Evolutionary conservation across 768 basidiomycete species (phyloP).

Genomic region (Chalciporus chontae): DNA sequence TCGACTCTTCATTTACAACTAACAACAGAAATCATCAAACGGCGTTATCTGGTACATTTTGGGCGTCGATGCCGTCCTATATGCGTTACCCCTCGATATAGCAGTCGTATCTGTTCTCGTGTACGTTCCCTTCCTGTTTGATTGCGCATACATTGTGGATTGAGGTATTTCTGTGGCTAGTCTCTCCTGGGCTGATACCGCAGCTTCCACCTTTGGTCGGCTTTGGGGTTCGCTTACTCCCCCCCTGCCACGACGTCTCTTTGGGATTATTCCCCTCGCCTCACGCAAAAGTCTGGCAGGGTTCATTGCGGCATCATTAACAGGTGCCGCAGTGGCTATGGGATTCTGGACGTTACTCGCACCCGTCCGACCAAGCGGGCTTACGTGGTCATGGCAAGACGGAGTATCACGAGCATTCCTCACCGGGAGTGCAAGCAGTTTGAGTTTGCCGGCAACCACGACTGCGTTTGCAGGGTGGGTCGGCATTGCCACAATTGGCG

Average conservation of each 20-base stretch:
- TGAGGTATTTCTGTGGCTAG: slow-evolving; percentile 36
- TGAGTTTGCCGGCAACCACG: not conserved
- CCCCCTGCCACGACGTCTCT: slow-evolving; percentile 48
- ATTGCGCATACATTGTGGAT: not conserved
- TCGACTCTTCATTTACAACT: not conserved
- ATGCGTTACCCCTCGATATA: slow-evolving; percentile 78
- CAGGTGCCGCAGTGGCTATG: slow-evolving; percentile 62
- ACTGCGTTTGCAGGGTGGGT: slow-evolving; percentile 26
- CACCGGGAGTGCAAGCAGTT: not conserved
- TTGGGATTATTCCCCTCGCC: slow-evolving; percentile 61
- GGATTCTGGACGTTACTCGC: slow-evolving; percentile 71
- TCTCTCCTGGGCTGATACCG: slow-evolving; percentile 94
- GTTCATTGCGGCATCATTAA: slow-evolving; percentile 72
- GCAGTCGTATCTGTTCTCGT: slow-evolving; percentile 89
- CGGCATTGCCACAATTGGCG: slow-evolving; percentile 53
- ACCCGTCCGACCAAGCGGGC: slow-evolving; percentile 39
- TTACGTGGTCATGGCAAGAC: slow-evolving; percentile 56
- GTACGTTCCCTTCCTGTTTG: slow-evolving; percentile 42
- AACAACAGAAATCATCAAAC: slow-evolving; percentile 60
- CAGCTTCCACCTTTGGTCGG: slow-evolving; percentile 90
- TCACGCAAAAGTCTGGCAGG: slow-evolving; percentile 84
- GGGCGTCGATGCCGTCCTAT: slow-evolving; percentile 75
- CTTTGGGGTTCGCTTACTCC: slow-evolving; percentile 71
- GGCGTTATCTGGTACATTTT: slow-evolving; percentile 89
- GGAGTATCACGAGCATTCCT: slow-evolving; percentile 40